phyloP scores from a whole-genome alignment of 495 filamentous ascomycete species.

The Aspergillus mulundensis region DNA sequence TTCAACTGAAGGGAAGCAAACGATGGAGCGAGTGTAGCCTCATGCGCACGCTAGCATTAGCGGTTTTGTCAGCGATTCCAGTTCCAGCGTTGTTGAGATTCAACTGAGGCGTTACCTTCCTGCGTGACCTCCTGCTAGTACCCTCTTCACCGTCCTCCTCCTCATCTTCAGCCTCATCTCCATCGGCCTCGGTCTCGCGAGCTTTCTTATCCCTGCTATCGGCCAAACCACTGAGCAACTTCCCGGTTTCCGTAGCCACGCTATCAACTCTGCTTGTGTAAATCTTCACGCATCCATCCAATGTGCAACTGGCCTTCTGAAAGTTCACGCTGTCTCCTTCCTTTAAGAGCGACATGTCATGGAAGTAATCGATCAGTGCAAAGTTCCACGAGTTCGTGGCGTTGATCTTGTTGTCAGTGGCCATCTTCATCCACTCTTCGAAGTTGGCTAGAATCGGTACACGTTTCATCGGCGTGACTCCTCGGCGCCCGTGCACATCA shows the following conservation, averaged over 20 bases:
- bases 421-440: conserved; percentile 99
- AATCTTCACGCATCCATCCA: conserved; percentile 99
- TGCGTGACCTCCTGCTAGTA: conserved; percentile 68
- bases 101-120: conserved; percentile 49
- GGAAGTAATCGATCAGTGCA: conserved; percentile 98
- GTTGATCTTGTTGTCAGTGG: conserved; percentile 99
- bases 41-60: conserved; percentile 84
- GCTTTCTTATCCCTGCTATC: conserved; percentile 82
- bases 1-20: conserved; percentile 89
- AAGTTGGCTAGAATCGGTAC: conserved; percentile 96
- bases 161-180: conserved; percentile 61
- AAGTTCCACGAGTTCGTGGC: conserved; percentile 99
- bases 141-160: conserved; percentile 83
- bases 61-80: too few relatives aligned
- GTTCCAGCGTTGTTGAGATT: background rate
- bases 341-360: conserved; percentile 96
- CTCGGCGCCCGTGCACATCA: conserved; percentile 59
- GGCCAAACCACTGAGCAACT: conserved; percentile 88
- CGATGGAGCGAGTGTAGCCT: conserved; percentile 83
- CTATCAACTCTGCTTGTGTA: conserved; percentile 98
- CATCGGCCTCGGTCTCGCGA: conserved; percentile 60
- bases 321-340: conserved; percentile 98
- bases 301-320: conserved; percentile 94
- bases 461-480: conserved; percentile 92
- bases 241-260: conserved; percentile 95